phyloP scores from a whole-genome alignment of 257 asterid species.

The Mitragyna speciosa region DNA sequence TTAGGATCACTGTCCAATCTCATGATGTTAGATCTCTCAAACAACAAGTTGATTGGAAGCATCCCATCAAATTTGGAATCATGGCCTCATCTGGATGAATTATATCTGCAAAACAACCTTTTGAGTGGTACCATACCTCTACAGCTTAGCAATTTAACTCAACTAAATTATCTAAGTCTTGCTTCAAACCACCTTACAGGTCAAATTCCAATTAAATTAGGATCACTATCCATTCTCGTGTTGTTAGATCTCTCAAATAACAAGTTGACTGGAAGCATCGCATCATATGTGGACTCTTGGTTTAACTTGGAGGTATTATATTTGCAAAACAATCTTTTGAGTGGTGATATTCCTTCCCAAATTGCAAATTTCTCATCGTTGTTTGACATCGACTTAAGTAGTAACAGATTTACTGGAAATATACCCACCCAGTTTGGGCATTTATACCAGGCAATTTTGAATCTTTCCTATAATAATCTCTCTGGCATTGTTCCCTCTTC shows the following conservation, averaged over 20 bases:
- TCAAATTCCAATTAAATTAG: neutral
- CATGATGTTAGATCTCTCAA: neutral
- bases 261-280: neutral
- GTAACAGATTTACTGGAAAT: neutral
- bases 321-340: neutral
- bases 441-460: neutral
- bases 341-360: neutral
- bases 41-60: neutral
- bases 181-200: neutral
- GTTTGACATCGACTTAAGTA: neutral
- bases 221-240: neutral
- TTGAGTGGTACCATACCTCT: neutral
- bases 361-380: neutral
- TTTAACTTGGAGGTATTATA: neutral
- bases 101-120: neutral
- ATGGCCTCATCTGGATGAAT: too few species aligned
- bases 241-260: neutral
- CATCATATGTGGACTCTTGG: neutral
- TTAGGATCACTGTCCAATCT: neutral
- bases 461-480: constrained; percentile 2
- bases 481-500: neutral
- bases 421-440: neutral
- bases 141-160: neutral
- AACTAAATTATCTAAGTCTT: neutral
- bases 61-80: too few species aligned